Conservation (phyloP, 148 eudicot species). For the Fagopyrum homotropicum region DNA sequence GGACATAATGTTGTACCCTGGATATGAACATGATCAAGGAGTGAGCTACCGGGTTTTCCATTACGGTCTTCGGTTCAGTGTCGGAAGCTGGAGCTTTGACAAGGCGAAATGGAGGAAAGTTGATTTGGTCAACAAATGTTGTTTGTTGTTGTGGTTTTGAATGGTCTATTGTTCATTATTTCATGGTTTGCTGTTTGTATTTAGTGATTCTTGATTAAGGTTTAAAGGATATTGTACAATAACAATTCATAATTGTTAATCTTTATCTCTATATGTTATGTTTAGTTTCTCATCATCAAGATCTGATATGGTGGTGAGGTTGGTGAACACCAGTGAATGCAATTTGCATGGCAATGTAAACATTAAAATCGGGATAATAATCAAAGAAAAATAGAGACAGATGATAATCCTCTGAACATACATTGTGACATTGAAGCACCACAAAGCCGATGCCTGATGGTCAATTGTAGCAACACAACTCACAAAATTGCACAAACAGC, state of each 20-base stretch:
- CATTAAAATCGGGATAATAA: too few relatives aligned
- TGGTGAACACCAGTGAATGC: too few relatives aligned
- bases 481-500: too few relatives aligned
- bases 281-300: neutral
- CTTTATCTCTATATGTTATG: neutral
- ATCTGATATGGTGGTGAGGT: neutral
- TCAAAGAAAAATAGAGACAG: too few relatives aligned
- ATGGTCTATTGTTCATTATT: neutral
- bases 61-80: slow-evolving; percentile 61
- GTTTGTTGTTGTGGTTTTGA: neutral
- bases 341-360: too few relatives aligned
- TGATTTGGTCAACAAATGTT: slow-evolving; percentile 35
- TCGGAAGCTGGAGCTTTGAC: slow-evolving; percentile 92
- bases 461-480: too few relatives aligned
- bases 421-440: too few relatives aligned
- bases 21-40: slow-evolving; percentile 55
- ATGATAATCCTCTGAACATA: too few relatives aligned
- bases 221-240: neutral
- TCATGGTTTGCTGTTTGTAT: neutral
- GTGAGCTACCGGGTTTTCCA: slow-evolving; percentile 71
- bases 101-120: slow-evolving; percentile 72
- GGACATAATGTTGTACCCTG: slow-evolving; percentile 78
- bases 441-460: too few relatives aligned
- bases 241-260: neutral
- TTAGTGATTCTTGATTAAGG: neutral